A percentile compares a stretch with the other conserved stretches of the same genome.
phyloP scores from a whole-genome alignment of 805 yeast species.

The Lipomyces lipofer region DNA sequence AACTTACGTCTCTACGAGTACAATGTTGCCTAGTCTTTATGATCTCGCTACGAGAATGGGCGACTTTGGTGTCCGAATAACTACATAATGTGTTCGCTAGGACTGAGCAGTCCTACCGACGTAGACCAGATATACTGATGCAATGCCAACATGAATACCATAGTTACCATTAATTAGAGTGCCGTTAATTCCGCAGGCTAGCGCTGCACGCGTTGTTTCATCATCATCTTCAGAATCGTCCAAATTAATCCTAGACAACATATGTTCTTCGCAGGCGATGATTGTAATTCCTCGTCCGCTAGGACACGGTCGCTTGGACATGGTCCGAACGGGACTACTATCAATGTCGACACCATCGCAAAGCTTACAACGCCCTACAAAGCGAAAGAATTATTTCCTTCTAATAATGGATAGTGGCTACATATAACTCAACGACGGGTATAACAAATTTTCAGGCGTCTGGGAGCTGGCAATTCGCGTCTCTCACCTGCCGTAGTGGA shows the following conservation, averaged over 20 bases:
- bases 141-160: no score
- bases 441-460: neutral
- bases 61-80: neutral
- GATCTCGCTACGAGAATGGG: neutral
- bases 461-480: neutral
- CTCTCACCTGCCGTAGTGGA: neutral
- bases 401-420: neutral
- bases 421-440: neutral
- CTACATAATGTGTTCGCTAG: no score
- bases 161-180: no score
- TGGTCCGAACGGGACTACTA: neutral
- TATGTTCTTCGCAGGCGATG: neutral
- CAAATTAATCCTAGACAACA: neutral
- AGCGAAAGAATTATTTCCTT: neutral
- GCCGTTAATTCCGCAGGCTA: no score
- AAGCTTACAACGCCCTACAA: no score
- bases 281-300: neutral
- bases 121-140: no score
- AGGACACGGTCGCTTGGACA: neutral
- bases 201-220: no score
- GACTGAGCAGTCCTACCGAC: no score
- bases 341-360: neutral
- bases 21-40: no score
- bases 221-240: neutral
- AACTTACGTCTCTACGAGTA: no score